These are phyloP conservation scores for Clarireedia hainanense DNA, from an alignment of 2,329 filamentous ascomycete genomes.

Conservation along the genomic window DNA sequence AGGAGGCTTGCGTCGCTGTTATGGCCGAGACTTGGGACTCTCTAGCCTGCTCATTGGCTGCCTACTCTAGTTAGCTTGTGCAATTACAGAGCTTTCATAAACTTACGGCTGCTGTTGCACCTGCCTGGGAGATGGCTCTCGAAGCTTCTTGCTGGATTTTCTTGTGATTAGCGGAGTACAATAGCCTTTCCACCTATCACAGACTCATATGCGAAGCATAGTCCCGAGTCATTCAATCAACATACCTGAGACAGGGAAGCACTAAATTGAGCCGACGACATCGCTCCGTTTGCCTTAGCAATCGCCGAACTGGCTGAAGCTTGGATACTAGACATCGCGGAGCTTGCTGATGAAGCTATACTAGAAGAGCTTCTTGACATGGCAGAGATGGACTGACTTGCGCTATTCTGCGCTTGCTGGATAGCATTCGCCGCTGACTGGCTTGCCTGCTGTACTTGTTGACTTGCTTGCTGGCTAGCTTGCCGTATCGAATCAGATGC, in stretches of 20 bases:
- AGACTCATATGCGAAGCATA: background rate
- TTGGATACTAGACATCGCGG: constrained; percentile 16
- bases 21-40: constrained; percentile 32
- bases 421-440: constrained; percentile 18
- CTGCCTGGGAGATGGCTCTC: background rate
- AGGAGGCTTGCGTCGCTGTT: constrained; percentile 35
- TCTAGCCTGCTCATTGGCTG: constrained; percentile 8
- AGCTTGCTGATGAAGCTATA: constrained; percentile 21
- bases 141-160: background rate
- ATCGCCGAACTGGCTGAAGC: constrained; percentile 20
- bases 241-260: constrained; percentile 19
- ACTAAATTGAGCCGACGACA: constrained; percentile 17
- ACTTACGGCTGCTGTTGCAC: background rate
- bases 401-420: constrained; percentile 14
- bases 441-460: constrained; percentile 19
- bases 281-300: constrained; percentile 16
- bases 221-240: no score
- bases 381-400: constrained; percentile 20
- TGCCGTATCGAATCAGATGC: constrained; percentile 19
- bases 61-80: background rate
- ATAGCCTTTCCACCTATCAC: no score
- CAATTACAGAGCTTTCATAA: background rate
- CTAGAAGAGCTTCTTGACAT: constrained; percentile 20
- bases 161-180: no score
- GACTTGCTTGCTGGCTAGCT: constrained; percentile 20